Evolutionary conservation across 2,329 filamentous ascomycete species (phyloP).

Genomic region (Trichoderma harzianum): DNA sequence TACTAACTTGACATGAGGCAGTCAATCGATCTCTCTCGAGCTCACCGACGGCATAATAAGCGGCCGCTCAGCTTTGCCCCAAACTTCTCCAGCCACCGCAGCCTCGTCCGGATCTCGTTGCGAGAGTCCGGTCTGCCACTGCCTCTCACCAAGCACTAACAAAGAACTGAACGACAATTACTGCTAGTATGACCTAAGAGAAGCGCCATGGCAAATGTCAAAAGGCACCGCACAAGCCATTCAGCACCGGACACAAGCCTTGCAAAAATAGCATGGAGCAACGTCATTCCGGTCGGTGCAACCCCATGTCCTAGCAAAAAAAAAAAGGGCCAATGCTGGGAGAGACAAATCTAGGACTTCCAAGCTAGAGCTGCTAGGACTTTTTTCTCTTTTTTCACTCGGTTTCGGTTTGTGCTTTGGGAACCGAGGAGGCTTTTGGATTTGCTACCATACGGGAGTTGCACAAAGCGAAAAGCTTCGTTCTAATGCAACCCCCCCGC

Average conservation of each 20-base stretch:
- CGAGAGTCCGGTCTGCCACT: not conserved
- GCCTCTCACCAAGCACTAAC: not conserved
- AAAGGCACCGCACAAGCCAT: not conserved
- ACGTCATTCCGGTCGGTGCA: slow-evolving; percentile 6
- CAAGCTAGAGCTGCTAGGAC: slow-evolving; percentile 1
- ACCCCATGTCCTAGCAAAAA: not conserved
- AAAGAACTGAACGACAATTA: not conserved
- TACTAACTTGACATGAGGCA: not conserved
- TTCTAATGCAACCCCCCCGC: not conserved
- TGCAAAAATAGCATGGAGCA: not conserved
- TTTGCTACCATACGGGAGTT: not conserved
- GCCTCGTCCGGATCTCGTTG: not conserved
- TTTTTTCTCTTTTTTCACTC: not conserved
- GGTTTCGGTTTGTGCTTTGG: not conserved
- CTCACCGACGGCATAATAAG: slow-evolving; percentile 2
- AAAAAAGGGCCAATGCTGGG: not conserved
- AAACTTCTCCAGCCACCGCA: not conserved
- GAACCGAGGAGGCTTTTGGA: not conserved
- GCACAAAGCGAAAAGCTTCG: not conserved
- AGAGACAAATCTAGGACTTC: slow-evolving; percentile 5
- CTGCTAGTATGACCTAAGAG: not conserved
- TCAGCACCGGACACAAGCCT: not conserved
- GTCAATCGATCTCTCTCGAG: not conserved
- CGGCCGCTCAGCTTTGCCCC: not conserved
- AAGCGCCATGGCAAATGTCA: not conserved